Base-by-base conservation (phyloP, 441 rosid genomes). In the Populus tomentosa region DNA sequence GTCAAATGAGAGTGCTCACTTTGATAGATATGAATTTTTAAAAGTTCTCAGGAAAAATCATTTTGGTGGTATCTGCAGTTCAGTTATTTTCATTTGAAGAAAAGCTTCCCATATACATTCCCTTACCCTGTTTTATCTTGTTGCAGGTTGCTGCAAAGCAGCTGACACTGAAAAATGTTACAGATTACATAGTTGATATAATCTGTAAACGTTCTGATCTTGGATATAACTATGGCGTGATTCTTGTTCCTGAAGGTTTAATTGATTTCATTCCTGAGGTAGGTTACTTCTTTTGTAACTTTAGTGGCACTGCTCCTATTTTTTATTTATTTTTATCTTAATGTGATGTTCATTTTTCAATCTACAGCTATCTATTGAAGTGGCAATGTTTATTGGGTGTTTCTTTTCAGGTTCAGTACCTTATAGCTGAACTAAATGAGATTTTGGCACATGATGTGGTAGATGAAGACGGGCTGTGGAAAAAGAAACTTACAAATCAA, bases 231-330 rank as follows among this genome's bases (percentile, higher is more conserved):
- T 94, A 97, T 75, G 99, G 99, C 74, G 99, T 93, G 84, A 89
- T 97, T 69, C 93, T 94, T 80, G 90, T 97, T 82, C 98, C 98
- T 46, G 99, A 97, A 91, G 99, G 99, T 79, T 84, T 97, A 72
- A 97, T 97, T 74, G 99, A 97, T 79, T 97, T 97, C 83, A 97
- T 97, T 75, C 99, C 99, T 0, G 99, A 94, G 98, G 99, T 92
- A 85, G 10, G 65, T 23, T 21, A 3, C 26, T 24, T 61, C n/a
- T 74, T 38, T 20, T 69, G 11, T 32, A 35, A 33, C 23, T 16
- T 35, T 16, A 67, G 23, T 6, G 46, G 23, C 23, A 30, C 10
- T 20, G n/a, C 68, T 9, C 10, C 53, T 33, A 23, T 8, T 67
- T 79, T n/a, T 81, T 23, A 11, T 3, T 62, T 3, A 28, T 62